Evolutionary conservation across 345 rosid genomes (phyloP).

Genomic region (Cardamine occulta): DNA sequence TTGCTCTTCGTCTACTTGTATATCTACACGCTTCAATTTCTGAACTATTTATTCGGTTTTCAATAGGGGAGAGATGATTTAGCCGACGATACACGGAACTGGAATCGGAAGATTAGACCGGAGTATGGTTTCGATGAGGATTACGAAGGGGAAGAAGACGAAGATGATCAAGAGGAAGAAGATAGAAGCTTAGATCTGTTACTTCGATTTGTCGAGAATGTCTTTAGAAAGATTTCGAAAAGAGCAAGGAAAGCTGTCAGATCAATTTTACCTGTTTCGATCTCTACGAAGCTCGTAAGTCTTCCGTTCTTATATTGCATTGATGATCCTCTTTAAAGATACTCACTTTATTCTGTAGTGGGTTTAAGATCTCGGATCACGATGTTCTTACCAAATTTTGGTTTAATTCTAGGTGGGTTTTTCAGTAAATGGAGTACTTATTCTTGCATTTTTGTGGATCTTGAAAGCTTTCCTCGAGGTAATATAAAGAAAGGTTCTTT

Average conservation of each 20-base stretch:
- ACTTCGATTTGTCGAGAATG: slow-evolving; percentile 68
- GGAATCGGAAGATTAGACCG: slow-evolving; percentile 71
- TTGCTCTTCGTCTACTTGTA: neutral
- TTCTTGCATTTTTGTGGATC: slow-evolving; percentile 86
- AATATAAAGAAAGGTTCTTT: slow-evolving; percentile 3
- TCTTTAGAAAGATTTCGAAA: slow-evolving; percentile 70
- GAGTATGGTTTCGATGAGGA: slow-evolving; percentile 45
- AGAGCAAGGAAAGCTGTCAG: slow-evolving; percentile 85
- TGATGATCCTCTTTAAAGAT: neutral
- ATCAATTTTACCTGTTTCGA: slow-evolving; percentile 71
- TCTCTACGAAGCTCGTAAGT: slow-evolving; percentile 67
- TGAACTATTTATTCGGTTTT: neutral
- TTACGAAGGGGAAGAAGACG: slow-evolving; percentile 50
- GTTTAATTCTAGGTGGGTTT: slow-evolving; percentile 64
- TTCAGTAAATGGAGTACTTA: slow-evolving; percentile 81
- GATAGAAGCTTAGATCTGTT: slow-evolving; percentile 88
- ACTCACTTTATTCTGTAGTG: neutral
- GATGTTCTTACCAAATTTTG: neutral
- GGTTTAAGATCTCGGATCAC: slow-evolving; percentile 8
- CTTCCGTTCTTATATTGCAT: neutral
- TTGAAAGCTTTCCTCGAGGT: slow-evolving; percentile 96
- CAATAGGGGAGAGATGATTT: slow-evolving; percentile 46
- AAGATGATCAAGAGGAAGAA: slow-evolving; percentile 70
- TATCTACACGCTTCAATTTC: neutral
- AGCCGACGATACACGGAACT: slow-evolving; percentile 58